Base-by-base conservation (phyloP, 2,329 filamentous ascomycete species). In the Colletotrichum shisoi region DNA sequence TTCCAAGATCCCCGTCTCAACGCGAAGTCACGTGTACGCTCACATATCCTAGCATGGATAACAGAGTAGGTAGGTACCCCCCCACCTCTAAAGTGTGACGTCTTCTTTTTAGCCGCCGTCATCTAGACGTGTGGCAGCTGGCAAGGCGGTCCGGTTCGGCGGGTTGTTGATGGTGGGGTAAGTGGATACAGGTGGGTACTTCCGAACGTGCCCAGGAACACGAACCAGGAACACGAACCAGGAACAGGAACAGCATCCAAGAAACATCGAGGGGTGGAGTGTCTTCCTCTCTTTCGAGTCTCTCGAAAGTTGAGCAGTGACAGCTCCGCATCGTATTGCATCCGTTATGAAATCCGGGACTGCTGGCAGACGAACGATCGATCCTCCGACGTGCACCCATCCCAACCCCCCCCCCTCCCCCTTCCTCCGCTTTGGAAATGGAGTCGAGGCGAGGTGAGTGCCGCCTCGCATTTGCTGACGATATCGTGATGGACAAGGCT, bases 1-100 rank as follows among this genome's bases (percentile, higher is more conserved):
- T 27, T 19, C 34, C 24, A 17, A 53, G 21, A 53, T 19, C 67
- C 63, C 46, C 53, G 63, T 40, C 51, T 13, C 17, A 21, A 40
- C 67, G 67, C 67, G 67, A 69, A 59, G 27, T 69, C 67, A 69
- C 64, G 67, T 69, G 67, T n/a, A n/a, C n/a, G n/a, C n/a, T n/a
- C n/a, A n/a, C n/a, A n/a, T n/a, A n/a, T n/a, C n/a, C n/a, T n/a
- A n/a, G 8, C 40, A 42, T 24, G 62, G 45, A 56, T 62, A 27
- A 27, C 24, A 27, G 5, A 27, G 1, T 27, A 27, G 24, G 24
- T 27, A 27, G 24, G 24, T 24, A 24, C 24, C 24, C 24, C 24
- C 21, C 49, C 7, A 19, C 21, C 21, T n/a, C 31, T 53, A 31
- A 31, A 15, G 24, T 49, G 61, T 67, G 64, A 67, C 64, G 64